Conservation (phyloP, 768 basidiomycete genomes). For the Termitomyces sp. region DNA sequence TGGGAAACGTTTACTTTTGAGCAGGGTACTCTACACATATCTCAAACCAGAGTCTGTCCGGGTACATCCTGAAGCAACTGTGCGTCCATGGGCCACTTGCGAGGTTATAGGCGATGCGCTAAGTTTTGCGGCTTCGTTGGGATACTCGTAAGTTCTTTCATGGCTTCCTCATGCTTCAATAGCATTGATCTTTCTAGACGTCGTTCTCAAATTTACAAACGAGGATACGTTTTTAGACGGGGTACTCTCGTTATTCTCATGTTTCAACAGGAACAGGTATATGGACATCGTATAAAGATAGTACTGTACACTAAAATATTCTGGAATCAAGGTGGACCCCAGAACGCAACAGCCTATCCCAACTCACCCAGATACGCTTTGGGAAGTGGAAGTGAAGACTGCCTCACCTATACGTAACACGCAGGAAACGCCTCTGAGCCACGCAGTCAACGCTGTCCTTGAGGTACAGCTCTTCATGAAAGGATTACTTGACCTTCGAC, state of each 20-base stretch:
- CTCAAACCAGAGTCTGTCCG: constrained; percentile 82
- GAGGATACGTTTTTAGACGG: constrained; percentile 71
- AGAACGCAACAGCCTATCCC: constrained; percentile 73
- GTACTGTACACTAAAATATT: constrained; percentile 2
- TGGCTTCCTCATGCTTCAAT: not conserved
- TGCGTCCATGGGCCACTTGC: constrained; percentile 79
- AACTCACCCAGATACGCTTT: constrained; percentile 74
- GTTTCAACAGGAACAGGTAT: constrained; percentile 82
- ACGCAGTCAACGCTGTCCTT: constrained; percentile 67
- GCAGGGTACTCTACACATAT: constrained; percentile 76
- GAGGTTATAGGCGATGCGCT: constrained; percentile 77
- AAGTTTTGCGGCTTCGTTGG: constrained; percentile 75
- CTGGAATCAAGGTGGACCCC: constrained; percentile 51
- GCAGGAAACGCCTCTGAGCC: constrained; percentile 68
- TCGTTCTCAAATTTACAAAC: constrained; percentile 76
- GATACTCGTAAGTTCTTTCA: constrained; percentile 52
- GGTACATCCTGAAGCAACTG: constrained; percentile 81
- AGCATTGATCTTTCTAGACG: constrained; percentile 29
- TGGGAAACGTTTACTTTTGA: not conserved
- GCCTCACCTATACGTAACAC: constrained; percentile 74
- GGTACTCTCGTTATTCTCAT: constrained; percentile 71
- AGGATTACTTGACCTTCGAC: constrained; percentile 70
- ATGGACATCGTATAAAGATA: constrained; percentile 6
- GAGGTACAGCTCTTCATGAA: constrained; percentile 84
- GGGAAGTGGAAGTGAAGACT: constrained; percentile 88